Evolutionary conservation across 306 rosid genomes (phyloP).

Genomic region (Vachellia pachyceras): DNA sequence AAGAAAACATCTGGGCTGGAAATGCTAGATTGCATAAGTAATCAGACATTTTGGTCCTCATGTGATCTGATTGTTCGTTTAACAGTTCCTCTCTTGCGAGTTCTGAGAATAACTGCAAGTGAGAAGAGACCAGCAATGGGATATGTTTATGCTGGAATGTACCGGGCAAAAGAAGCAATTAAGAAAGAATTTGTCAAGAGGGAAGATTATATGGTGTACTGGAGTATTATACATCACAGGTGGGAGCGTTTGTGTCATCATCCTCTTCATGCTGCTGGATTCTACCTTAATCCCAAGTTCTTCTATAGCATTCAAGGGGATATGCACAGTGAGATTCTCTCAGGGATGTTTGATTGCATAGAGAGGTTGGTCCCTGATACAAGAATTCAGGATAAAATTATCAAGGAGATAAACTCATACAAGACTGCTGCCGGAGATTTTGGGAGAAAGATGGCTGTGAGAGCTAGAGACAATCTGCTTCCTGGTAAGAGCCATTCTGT

Average conservation of each 20-base stretch:
- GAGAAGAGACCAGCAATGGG: constrained; percentile 92
- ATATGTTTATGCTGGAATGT: constrained; percentile 81
- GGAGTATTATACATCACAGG: constrained; percentile 87
- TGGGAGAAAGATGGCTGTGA: constrained; percentile 88
- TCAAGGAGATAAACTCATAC: constrained; percentile 77
- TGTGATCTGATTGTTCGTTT: constrained; percentile 67
- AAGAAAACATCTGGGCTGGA: constrained; percentile 83
- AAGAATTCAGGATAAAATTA: constrained; percentile 81
- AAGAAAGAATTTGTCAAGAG: constrained; percentile 73
- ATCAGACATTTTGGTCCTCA: constrained; percentile 88
- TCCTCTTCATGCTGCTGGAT: constrained; percentile 92
- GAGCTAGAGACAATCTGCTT: constrained; percentile 85
- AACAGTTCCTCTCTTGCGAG: constrained; percentile 74
- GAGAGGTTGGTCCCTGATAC: constrained; percentile 90
- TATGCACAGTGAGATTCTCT: constrained; percentile 60
- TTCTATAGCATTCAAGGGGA: constrained; percentile 86
- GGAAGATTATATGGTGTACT: constrained; percentile 80
- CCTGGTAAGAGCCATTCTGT: constrained; percentile 71
- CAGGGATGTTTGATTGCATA: constrained; percentile 86
- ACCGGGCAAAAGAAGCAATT: constrained; percentile 79
- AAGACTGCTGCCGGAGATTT: constrained; percentile 82
- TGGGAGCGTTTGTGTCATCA: constrained; percentile 78
- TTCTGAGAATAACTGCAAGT: constrained; percentile 65
- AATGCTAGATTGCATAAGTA: constrained; percentile 73
- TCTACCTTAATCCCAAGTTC: constrained; percentile 86